Conservation (phyloP, 73 alveolate genomes). For the Paramecium sonneborni region DNA sequence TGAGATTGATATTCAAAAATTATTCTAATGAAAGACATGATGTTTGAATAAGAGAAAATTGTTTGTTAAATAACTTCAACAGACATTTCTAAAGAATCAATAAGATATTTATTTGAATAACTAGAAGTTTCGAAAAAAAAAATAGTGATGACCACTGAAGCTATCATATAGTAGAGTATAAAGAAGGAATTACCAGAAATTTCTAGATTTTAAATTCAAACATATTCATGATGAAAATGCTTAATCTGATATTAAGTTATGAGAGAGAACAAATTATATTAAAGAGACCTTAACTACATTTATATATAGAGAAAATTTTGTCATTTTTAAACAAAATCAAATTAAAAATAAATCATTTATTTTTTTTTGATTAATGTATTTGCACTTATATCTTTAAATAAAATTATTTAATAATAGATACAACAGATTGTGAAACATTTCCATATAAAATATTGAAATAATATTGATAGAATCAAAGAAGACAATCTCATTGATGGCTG, state of each 20-base stretch:
- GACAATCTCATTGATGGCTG: neutral
- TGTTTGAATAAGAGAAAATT: neutral
- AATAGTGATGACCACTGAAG: neutral
- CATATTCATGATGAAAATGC: neutral
- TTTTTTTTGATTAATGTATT: neutral
- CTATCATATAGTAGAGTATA: neutral
- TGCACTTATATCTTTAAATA: neutral
- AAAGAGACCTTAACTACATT: neutral
- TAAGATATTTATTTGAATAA: no score
- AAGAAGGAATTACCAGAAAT: neutral
- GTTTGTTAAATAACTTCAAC: neutral
- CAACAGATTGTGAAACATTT: neutral
- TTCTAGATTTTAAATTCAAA: neutral
- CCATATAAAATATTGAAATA: neutral
- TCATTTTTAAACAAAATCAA: neutral
- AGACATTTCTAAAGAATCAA: no score
- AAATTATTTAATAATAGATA: neutral
- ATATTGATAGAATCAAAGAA: neutral
- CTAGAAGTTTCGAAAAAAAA: no score
- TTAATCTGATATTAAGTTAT: neutral
- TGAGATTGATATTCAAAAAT: neutral
- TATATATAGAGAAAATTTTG: neutral
- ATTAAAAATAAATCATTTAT: neutral
- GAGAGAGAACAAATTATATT: neutral
- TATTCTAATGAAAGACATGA: neutral